These are phyloP conservation scores for Globisporangium solare DNA, from an alignment of 352 stramenopile species.

Conservation along the genomic window DNA sequence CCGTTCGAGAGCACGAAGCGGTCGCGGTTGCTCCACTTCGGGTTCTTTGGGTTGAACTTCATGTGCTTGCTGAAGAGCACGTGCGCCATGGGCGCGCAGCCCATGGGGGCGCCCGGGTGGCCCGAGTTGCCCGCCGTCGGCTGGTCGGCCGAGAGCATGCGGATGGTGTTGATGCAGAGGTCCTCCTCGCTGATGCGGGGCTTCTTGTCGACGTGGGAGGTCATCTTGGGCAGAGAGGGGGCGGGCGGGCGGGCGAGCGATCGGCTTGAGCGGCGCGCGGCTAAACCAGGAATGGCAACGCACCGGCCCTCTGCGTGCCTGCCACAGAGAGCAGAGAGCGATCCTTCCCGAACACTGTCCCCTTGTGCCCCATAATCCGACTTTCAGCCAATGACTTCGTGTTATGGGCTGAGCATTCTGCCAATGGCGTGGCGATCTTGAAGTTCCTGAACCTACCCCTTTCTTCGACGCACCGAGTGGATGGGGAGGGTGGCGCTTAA, in stretches of 20 bases:
- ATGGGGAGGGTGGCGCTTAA: neutral
- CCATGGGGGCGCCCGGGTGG: constrained; percentile 98
- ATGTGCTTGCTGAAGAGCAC: constrained; percentile 93
- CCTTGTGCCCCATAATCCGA: neutral
- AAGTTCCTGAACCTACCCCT: neutral
- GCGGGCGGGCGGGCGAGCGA: neutral
- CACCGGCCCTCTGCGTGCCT: neutral
- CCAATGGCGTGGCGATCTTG: constrained; percentile 2
- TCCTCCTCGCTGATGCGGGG: constrained; percentile 74
- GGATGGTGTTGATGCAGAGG: constrained; percentile 98
- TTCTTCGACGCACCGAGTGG: neutral
- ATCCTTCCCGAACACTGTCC: neutral
- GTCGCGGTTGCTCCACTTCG: constrained; percentile 94
- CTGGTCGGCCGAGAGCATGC: constrained; percentile 96
- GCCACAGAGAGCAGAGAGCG: neutral
- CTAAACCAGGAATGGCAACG: constrained; percentile 44
- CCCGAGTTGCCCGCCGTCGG: constrained; percentile 96
- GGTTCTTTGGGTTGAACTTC: constrained; percentile 86
- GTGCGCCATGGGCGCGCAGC: constrained; percentile 98
- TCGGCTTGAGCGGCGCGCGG: constrained; percentile 29
- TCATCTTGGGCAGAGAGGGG: constrained; percentile 30
- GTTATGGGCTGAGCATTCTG: neutral
- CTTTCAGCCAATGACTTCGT: constrained; percentile 7
- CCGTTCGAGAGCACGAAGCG: constrained; percentile 99
- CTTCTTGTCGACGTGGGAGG: constrained; percentile 81